Conservation (phyloP, 2,329 filamentous ascomycete species). For the Falciphora oryzae region DNA sequence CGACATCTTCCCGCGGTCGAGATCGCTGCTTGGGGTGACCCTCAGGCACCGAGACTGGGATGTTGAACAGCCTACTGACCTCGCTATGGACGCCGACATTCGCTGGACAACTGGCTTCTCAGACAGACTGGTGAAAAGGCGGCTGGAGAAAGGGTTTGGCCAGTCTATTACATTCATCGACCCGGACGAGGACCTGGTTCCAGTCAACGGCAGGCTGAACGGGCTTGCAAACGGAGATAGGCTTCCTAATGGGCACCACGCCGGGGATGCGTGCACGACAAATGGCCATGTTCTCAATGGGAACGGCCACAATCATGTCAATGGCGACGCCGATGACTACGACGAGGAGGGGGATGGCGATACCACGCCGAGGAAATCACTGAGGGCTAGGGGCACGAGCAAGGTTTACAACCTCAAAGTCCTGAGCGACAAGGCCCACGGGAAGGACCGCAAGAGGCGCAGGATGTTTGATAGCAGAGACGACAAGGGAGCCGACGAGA, state of each 20-base stretch:
- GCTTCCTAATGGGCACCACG: conserved; percentile 17
- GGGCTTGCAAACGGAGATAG: conserved; percentile 16
- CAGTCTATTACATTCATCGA: conserved; percentile 38
- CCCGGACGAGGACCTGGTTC: conserved; percentile 25
- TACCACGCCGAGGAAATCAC: conserved; percentile 44
- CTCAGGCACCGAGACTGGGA: conserved; percentile 29
- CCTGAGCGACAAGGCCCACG: conserved; percentile 51
- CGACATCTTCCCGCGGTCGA: conserved; percentile 34
- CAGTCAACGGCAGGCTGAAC: conserved; percentile 23
- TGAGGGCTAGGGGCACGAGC: conserved; percentile 40
- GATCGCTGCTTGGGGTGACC: conserved; percentile 25
- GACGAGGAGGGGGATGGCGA: conserved; percentile 39
- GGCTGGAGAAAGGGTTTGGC: conserved; percentile 35
- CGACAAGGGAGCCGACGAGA: conserved; percentile 20
- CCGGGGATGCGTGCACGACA: not conserved
- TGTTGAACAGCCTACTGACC: conserved; percentile 31
- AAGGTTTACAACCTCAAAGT: conserved; percentile 56
- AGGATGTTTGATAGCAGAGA: conserved; percentile 24
- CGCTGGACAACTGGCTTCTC: conserved; percentile 38
- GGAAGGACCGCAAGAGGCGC: conserved; percentile 42
- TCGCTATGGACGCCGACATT: conserved; percentile 43
- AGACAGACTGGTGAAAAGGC: conserved; percentile 23
- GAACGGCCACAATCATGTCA: conserved; percentile 9
- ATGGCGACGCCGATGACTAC: conserved; percentile 32
- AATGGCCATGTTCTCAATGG: conserved; percentile 14